Evolutionary conservation across 1,284 basidiomycete species (phyloP).

Genomic region (Athelia psychrophila): DNA sequence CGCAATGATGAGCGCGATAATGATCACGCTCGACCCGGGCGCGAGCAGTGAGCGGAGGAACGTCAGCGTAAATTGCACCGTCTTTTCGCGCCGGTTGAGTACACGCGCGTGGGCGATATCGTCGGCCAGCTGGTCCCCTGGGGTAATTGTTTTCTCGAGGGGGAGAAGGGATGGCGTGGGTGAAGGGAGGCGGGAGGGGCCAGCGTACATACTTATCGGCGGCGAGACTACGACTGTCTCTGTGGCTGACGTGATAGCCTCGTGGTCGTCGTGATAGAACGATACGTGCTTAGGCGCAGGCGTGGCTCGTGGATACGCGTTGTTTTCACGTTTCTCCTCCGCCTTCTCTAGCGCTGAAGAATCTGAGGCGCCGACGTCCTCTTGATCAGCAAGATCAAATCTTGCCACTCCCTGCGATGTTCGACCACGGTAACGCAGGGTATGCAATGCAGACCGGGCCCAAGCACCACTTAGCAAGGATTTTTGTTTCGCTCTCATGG

Average conservation of each 20-base stretch:
- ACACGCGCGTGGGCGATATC: neutral
- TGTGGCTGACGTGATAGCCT: slow-evolving; percentile 15
- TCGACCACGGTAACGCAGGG: too few relatives aligned
- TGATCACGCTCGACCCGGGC: slow-evolving; percentile 62
- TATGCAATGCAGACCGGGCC: neutral
- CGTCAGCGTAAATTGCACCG: slow-evolving; percentile 1
- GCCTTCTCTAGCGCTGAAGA: too few relatives aligned
- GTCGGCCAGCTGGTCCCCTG: slow-evolving; percentile 1
- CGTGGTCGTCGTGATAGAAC: slow-evolving; percentile 20
- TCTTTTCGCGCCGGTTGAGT: neutral
- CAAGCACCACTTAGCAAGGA: slow-evolving; percentile 14
- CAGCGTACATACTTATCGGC: slow-evolving; percentile 23
- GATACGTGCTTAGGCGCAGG: slow-evolving; percentile 23
- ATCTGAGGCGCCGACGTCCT: too few relatives aligned
- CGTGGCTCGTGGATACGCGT: too few relatives aligned
- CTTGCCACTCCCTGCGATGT: too few relatives aligned
- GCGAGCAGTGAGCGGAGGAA: slow-evolving; percentile 43
- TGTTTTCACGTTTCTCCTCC: too few relatives aligned
- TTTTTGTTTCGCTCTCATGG: slow-evolving; percentile 26
- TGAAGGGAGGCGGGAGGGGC: slow-evolving; percentile 20
- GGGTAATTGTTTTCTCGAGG: slow-evolving; percentile 7
- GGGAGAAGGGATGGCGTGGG: slow-evolving; percentile 23
- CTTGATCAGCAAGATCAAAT: too few relatives aligned
- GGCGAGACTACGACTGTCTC: slow-evolving; percentile 18
- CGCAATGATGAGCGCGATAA: slow-evolving; percentile 65